phyloP scores from a whole-genome alignment of 2,329 filamentous ascomycete species.

The Colletotrichum melonis region DNA sequence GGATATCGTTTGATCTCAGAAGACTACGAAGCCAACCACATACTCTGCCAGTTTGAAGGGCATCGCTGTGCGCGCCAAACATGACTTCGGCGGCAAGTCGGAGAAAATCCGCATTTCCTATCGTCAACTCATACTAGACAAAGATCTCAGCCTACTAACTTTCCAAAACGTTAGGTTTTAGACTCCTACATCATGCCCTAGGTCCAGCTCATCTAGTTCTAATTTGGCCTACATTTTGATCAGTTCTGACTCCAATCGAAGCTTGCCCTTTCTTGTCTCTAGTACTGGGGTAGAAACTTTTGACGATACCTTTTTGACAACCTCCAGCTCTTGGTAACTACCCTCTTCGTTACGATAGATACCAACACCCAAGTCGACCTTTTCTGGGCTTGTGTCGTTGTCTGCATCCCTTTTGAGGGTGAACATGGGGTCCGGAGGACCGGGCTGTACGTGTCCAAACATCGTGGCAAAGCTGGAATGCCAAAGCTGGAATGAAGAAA shows the following conservation, averaged over 20 bases:
- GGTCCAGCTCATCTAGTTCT: conserved; percentile 35
- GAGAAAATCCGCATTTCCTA: conserved; percentile 45
- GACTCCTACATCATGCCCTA: conserved; percentile 42
- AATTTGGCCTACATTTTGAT: conserved; percentile 39
- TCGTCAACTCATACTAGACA: conserved; percentile 48
- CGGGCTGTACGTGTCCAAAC: conserved; percentile 58
- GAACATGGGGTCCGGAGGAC: conserved; percentile 45
- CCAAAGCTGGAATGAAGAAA: neutral
- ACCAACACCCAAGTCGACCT: conserved; percentile 50
- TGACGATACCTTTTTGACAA: conserved; percentile 39
- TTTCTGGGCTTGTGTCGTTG: conserved; percentile 42
- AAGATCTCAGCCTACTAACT: neutral
- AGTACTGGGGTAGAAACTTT: neutral
- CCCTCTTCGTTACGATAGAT: conserved; percentile 49
- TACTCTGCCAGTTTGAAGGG: conserved; percentile 6
- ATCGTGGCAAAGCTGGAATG: neutral
- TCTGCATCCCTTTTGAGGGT: conserved; percentile 46
- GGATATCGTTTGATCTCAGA: no score
- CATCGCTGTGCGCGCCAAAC: conserved; percentile 41
- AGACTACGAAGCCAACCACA: neutral
- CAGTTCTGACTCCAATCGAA: neutral
- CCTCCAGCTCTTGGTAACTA: conserved; percentile 45
- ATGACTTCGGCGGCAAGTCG: conserved; percentile 43
- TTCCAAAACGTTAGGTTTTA: neutral
- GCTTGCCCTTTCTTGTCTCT: no score